phyloP scores from a whole-genome alignment of 768 basidiomycete genomes.

The Suillus weaverae region DNA sequence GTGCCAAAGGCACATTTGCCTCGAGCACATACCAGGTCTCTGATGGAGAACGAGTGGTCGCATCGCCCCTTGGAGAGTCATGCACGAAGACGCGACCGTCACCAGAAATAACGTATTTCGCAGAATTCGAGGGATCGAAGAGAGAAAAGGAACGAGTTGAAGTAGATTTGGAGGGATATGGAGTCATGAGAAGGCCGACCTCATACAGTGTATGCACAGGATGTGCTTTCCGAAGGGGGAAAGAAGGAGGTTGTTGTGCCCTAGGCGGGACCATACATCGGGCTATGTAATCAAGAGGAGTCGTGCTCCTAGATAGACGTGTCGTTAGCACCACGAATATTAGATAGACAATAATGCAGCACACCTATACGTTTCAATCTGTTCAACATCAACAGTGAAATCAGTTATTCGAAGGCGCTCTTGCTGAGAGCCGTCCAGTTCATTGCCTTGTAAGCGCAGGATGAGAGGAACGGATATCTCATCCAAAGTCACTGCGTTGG shows the following conservation, averaged over 20 bases:
- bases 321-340: conserved; percentile 12
- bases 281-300: conserved; percentile 41
- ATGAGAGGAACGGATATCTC: conserved; percentile 52
- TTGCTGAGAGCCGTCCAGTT: conserved; percentile 48
- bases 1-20: conserved; percentile 22
- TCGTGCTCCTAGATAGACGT: conserved; percentile 36
- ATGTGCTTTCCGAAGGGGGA: conserved; percentile 57
- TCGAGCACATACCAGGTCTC: conserved; percentile 29
- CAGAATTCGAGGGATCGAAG: conserved; percentile 46
- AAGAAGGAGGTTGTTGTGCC: conserved; percentile 61
- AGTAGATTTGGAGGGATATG: conserved; percentile 17
- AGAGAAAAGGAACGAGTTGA: conserved; percentile 45
- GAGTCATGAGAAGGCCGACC: conserved; percentile 38
- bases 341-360: conserved; percentile 17
- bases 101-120: conserved; percentile 48
- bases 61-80: conserved; percentile 30
- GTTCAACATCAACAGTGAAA: conserved; percentile 58
- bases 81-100: conserved; percentile 50
- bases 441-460: conserved; percentile 60
- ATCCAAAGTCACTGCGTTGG: conserved; percentile 50
- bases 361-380: conserved; percentile 69
- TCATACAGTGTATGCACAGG: conserved; percentile 47
- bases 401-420: conserved; percentile 55
- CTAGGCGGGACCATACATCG: conserved; percentile 57
- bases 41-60: conserved; percentile 6